Evolutionary conservation across 352 stramenopile genomes (phyloP), one percentile per base, ranked within the genome.

Genomic region (Phytophthora gonapodyides): DNA sequence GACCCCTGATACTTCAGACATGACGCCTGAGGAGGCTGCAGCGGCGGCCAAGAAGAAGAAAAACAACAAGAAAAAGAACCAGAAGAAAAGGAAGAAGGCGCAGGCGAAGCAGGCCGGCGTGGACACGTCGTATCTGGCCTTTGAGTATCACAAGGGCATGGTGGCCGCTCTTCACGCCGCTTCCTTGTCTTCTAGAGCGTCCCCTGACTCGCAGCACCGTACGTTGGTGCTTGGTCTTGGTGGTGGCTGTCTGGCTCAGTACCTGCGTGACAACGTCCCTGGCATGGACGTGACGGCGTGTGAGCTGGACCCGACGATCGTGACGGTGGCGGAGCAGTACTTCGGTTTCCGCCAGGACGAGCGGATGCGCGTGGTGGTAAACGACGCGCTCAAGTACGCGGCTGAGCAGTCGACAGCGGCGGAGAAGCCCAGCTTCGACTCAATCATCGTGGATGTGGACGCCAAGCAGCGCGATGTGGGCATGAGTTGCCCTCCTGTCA

Each of bases 101-200:
- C 50, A 64, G 21, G 63, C 55, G 0, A 73, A 61, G n/a, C 49
- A 56, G 17, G 49, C 57, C 2, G 59, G 55, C 10, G 72, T 94
- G 21, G 82, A 93, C 50, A 68, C 71, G 17, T 78, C 66, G 0
- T 91, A 85, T 51, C 48, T 95, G 42, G 73, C 73, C 1, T 94
- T 93, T 24, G 80, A 89, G 16, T 94, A 93, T 59, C 86, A 95
- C 57, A 85, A 81, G 47, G 84, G 80, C 37, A 91, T 95, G 73
- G 59, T 89, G 11, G 80, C 78, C 15, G 74, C 74, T 19, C 64
- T 91, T 58, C 76, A 87, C 24, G 74, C 75, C 8, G 54, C 58
- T 13, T 81, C 66, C 36, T 54, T 79, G 24, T 64, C 64, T 30
- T 49, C 43, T 10, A 56, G 64, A 17, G 49, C 56, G 13, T n/a